Percentiles rank a stretch among this genome's conserved stretches.
Conservation (phyloP, 352 stramenopile species). For the Phytophthora capsici region DNA sequence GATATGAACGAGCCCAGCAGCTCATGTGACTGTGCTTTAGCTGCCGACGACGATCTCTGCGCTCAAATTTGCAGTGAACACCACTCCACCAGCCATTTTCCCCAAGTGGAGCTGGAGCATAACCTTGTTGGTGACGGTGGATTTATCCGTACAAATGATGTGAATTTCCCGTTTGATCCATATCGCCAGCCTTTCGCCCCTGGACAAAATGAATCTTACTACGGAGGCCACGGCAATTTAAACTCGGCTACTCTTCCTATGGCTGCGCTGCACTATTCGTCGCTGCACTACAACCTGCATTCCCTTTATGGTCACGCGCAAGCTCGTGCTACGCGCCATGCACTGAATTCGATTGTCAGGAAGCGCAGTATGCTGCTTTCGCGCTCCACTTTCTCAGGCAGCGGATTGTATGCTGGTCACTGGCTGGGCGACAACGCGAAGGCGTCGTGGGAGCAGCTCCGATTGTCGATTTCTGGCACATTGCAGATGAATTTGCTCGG, state of each 20-base stretch:
- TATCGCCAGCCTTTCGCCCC: conserved; percentile 82
- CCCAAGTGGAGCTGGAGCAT: conserved; percentile 11
- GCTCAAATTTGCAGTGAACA: conserved; percentile 19
- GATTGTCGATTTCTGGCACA: conserved; percentile 69
- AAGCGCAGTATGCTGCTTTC: conserved; percentile 76
- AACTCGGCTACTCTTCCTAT: conserved; percentile 83
- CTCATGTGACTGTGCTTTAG: conserved; percentile 60
- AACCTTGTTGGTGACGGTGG: conserved; percentile 25
- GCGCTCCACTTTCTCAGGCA: conserved; percentile 72
- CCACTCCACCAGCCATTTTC: not conserved
- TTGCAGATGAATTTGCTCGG: conserved; percentile 85
- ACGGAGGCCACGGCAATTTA: conserved; percentile 67
- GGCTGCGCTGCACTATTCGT: conserved; percentile 65
- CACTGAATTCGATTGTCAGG: conserved; percentile 53
- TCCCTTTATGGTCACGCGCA: conserved; percentile 83
- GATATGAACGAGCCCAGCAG: conserved; percentile 85
- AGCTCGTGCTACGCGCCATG: conserved; percentile 53
- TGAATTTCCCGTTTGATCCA: conserved; percentile 83
- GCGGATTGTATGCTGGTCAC: conserved; percentile 67
- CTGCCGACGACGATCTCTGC: conserved; percentile 48
- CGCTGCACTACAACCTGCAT: conserved; percentile 89
- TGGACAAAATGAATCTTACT: conserved; percentile 48
- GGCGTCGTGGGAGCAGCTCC: conserved; percentile 84
- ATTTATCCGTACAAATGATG: conserved; percentile 73
- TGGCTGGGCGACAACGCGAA: conserved; percentile 53